These are phyloP conservation scores for Penicillium paxilli DNA, from an alignment of 495 filamentous ascomycete genomes.

Conservation along the genomic window DNA sequence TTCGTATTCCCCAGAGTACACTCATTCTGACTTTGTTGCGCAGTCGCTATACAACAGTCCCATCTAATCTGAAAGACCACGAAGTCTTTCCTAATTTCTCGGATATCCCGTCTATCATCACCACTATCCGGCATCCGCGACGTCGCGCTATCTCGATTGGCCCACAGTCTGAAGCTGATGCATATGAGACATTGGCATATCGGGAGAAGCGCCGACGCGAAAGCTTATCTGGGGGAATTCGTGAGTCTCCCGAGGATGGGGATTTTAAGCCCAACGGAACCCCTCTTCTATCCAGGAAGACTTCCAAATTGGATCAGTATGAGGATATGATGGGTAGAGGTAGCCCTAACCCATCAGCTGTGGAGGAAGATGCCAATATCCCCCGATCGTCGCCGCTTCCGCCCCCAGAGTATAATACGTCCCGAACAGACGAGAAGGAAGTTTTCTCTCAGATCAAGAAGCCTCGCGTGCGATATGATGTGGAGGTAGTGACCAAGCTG, in stretches of 20 bases:
- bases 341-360: conserved; percentile 27
- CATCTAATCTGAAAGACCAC: conserved; percentile 72
- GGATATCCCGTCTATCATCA: conserved; percentile 77
- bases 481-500: conserved; percentile 94
- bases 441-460: conserved; percentile 83
- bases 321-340: conserved; percentile 71
- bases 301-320: conserved; percentile 57
- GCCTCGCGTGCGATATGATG: conserved; percentile 91
- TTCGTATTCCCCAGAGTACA: not conserved
- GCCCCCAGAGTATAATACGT: conserved; percentile 28
- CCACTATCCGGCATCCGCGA: conserved; percentile 75
- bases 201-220: conserved; percentile 78
- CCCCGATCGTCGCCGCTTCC: conserved; percentile 29
- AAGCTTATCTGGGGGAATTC: conserved; percentile 52
- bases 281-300: conserved; percentile 20
- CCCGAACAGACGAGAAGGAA: conserved; percentile 66
- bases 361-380: conserved; percentile 18
- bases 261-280: conserved; percentile 18
- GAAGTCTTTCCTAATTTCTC: conserved; percentile 83
- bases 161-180: conserved; percentile 92
- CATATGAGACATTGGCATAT: conserved; percentile 94
- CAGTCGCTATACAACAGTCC: conserved; percentile 83
- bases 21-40: not conserved
- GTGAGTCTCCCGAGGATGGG: conserved; percentile 26
- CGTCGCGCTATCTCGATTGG: conserved; percentile 85